Evolutionary conservation across 805 yeast genomes (phyloP).

Genomic region (Maudiozyma barnettii): DNA sequence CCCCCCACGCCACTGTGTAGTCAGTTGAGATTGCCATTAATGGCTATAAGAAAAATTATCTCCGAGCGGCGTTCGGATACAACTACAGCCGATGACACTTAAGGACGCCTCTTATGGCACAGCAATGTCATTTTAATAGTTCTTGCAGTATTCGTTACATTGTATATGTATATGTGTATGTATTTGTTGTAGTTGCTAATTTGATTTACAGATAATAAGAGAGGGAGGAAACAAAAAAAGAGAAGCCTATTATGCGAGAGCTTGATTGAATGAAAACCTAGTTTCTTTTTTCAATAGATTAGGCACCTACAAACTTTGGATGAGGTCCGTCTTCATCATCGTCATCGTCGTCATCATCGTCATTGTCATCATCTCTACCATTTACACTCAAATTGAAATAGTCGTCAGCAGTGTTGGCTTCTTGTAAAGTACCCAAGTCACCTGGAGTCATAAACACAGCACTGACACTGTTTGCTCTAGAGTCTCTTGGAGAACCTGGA

Average conservation of each 20-base stretch:
- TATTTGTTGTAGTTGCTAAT: not conserved
- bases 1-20: too few relatives aligned
- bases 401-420: slow-evolving; percentile 73
- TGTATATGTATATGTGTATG: not conserved
- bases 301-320: not conserved
- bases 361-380: slow-evolving; percentile 35
- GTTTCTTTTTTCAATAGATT: too few relatives aligned
- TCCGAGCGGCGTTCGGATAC: too few relatives aligned
- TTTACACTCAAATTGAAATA: slow-evolving; percentile 41
- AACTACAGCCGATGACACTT: too few relatives aligned
- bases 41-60: too few relatives aligned
- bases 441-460: slow-evolving; percentile 91
- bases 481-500: slow-evolving; percentile 87
- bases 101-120: too few relatives aligned
- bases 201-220: not conserved
- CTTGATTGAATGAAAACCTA: too few relatives aligned
- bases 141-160: not conserved
- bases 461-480: slow-evolving; percentile 14
- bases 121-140: not conserved
- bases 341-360: slow-evolving; percentile 25
- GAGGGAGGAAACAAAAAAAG: too few relatives aligned
- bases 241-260: too few relatives aligned
- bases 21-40: too few relatives aligned
- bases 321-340: not conserved
- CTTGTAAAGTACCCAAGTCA: slow-evolving; percentile 93